Evolutionary conservation across 352 stramenopile genomes (phyloP), one percentile per base, ranked within the genome.

Genomic region (Phytophthora tentaculata): DNA sequence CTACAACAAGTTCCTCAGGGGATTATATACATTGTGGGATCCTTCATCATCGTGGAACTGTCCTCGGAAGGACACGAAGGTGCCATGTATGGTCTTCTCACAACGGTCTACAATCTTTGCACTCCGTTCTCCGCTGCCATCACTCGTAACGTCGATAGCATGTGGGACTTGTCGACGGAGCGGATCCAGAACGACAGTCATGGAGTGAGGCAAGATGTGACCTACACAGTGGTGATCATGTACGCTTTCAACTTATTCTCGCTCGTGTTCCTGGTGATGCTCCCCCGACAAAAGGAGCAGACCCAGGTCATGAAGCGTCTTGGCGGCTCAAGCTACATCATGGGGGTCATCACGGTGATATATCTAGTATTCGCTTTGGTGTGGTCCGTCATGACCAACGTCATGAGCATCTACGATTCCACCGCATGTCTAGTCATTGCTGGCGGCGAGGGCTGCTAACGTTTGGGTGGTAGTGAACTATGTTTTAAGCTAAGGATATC

Each of bases 211-310:
- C n/a, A 63, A 24, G 80, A 92, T 35, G 62, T 92, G 10, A 88
- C 79, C 16, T 64, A 73, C 56, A 84, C 77, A 2, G 66, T 84
- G 3, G 2, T 86, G 23, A 77, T 92, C 64, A 84, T 84, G 74
- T 89, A 83, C 62, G 56, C 23, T 43, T 44, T 78, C 62, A 84
- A 87, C 39, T 55, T 92, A 23, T 65, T 83, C 32, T 86, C 80
- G 41, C 66, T 90, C 12, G 49, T 52, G 20, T 88, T 81, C 50
- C 64, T 92, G 35, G 24, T 79, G 4, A 73, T 89, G 58, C 75
- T 92, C 43, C 84, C 84, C 28, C 78, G 78, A 3, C 84, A 92
- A 67, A 92, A 92, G 65, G 71, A 81, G 51, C 68, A 89, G 61
- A 82, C 81, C 1, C 84, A 89, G 64, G 64, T 79, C 43, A 81